Base-by-base conservation (phyloP, 2,329 filamentous ascomycete genomes). In the Aspergillus ustus region DNA sequence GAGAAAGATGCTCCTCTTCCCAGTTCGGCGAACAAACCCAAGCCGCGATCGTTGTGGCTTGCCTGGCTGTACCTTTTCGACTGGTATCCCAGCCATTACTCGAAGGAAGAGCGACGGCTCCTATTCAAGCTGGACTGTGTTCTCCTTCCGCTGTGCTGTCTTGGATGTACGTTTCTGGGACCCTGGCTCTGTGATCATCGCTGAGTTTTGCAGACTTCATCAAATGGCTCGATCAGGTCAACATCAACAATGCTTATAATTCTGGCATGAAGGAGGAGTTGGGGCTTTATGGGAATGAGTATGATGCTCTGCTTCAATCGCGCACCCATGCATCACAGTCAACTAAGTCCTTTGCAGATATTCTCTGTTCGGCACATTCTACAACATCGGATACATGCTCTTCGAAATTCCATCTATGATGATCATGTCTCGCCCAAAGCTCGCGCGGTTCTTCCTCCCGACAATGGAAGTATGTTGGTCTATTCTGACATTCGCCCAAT, bases 161-260 rank as follows among this genome's bases (percentile, higher is more conserved):
- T 65, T 49, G 55, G 55, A 20, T 65, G 63, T 63, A 8, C 34
- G 60, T 46, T 19, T 8, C 37, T 15, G 20, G 66, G 4, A 43
- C 15, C 25, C 53, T 44, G 15, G 2, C 31, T 3, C 28, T 34
- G 29, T n/a, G 15, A 11, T 11, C 5, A 19, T 17, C 25, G 7
- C 55, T 57, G 7, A 77, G 73, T 22, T 80, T 75, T 59, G 2
- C 29, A 62, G 55, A 55, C 13, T 83, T 83, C 56, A 74, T 80
- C 63, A 83, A 83, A 63, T 70, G 71, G 71, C 76, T 83, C 13
- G 81, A 82, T 64, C 72, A 75, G 57, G 77, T 75, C 59, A 80
- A 82, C 61, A 71, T 82, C 49, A 77, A 78, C 61, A 83, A 83
- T 63, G 82, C 82, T 1, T 84, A 72, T 57, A 66, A 72, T 17